Percentiles rank a stretch among this genome's conserved stretches.
phyloP scores from a whole-genome alignment of 2,329 filamentous ascomycete genomes.

The Fusarium zealandicum region DNA sequence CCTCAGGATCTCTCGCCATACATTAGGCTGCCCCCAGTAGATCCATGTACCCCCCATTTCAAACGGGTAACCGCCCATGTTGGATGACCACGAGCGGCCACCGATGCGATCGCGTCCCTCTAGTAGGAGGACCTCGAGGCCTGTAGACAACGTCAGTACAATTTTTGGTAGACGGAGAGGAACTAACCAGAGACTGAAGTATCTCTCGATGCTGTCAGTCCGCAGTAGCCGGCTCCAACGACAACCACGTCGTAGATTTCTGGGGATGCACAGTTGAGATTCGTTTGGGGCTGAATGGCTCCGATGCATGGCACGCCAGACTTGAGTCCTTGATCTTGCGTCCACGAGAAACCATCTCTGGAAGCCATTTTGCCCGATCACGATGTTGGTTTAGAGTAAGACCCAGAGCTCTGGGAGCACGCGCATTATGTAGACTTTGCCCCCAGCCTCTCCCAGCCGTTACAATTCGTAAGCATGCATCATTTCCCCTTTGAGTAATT shows the following conservation, averaged over 20 bases:
- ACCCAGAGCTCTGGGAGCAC: too few species aligned
- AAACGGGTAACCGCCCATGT: conserved; percentile 52
- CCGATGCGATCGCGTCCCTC: conserved; percentile 58
- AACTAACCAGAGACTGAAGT: conserved; percentile 37
- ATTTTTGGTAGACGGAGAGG: accelerated
- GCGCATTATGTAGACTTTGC: neutral
- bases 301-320: conserved; percentile 43
- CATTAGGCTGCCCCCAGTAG: conserved; percentile 52
- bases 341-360: conserved; percentile 45
- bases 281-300: conserved; percentile 40
- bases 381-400: too few species aligned
- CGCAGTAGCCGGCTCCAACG: conserved; percentile 44
- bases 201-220: conserved; percentile 43
- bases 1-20: conserved; percentile 55
- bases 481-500: conserved; percentile 3
- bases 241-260: conserved; percentile 41
- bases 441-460: too few species aligned
- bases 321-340: conserved; percentile 39
- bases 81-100: conserved; percentile 55
- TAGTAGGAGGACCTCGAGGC: conserved; percentile 51
- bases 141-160: conserved; percentile 20
- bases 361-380: conserved; percentile 36
- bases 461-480: too few species aligned
- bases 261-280: conserved; percentile 15
- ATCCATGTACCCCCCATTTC: conserved; percentile 61